Base-by-base conservation (phyloP, 169 alveolate species). In the Eimeria acervulina region DNA sequence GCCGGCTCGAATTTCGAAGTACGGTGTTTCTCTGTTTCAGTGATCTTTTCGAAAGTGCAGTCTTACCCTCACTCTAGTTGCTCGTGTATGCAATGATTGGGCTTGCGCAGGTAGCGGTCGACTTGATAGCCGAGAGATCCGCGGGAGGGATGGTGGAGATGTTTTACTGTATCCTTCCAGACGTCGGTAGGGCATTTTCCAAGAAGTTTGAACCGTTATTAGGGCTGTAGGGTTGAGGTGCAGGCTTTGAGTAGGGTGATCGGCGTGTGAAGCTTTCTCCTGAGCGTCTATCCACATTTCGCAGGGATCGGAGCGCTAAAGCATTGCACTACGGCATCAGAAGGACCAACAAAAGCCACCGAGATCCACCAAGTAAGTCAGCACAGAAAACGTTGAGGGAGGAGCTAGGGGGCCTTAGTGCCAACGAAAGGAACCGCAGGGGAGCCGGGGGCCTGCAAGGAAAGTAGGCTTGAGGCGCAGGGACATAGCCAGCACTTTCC, bases 121-220 rank as follows among this genome's bases (percentile, higher is more conserved):
- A 93, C 38, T 59, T 93, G 42, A 78, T 93, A n/a, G 80, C 92
- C 21, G 93, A 81, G 61, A 47, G 96, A n/a, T 87, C 93, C 26
- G 96, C 96, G 28, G 96, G 96, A 31, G 96, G 96, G 15, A 81
- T 81, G 93, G 96, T 93, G 66, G 96, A 93, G 40, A 93, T 93
- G 74, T 93, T 93, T 52, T 83, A 93, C 63, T 80, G 80, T 76
- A 23, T 63, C 42, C 40, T 76, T 40, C 96, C 96, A 38, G 90
- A 93, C 72, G 44, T 59, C 44, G 96, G 96, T 93, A 61, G 38
- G 92, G 55, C 80, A 17, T 31, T 51, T 85, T 44, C 52, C 28
- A 26, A n/a, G 38, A 1, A 17, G 33, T 15, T 21, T 15, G 63
- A 12, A 23, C 63, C 19, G 36, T 38, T 68, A 7, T n/a, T 5